phyloP scores from a whole-genome alignment of 352 stramenopile species.

The Phytophthora pini region DNA sequence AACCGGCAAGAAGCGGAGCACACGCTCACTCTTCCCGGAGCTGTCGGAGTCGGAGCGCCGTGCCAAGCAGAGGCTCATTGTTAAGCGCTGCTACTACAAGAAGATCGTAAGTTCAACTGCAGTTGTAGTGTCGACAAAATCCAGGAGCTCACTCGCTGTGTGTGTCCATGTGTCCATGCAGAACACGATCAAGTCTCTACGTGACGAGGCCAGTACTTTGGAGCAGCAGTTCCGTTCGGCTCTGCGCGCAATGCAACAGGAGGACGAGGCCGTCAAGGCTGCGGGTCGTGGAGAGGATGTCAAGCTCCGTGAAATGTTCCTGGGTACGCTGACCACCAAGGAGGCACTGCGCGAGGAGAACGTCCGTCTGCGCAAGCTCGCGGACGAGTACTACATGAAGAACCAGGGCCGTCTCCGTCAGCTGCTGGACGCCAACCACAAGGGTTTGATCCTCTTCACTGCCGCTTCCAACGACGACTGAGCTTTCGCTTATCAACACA shows the following conservation, averaged over 20 bases:
- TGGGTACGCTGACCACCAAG: conserved; percentile 54
- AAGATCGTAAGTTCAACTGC: conserved; percentile 67
- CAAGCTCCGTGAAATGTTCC: conserved; percentile 48
- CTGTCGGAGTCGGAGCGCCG: conserved; percentile 61
- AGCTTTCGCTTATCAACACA: conserved; percentile 19
- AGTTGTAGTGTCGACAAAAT: conserved; percentile 30
- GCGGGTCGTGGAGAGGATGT: conserved; percentile 15
- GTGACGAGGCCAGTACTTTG: conserved; percentile 50
- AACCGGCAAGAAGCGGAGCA: conserved; percentile 57
- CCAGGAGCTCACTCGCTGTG: conserved; percentile 28
- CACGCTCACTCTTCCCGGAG: conserved; percentile 48
- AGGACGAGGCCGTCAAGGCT: conserved; percentile 31
- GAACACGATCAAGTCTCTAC: conserved; percentile 76
- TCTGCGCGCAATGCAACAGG: conserved; percentile 41
- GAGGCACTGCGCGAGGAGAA: conserved; percentile 72
- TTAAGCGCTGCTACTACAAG: conserved; percentile 82
- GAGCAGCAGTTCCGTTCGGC: conserved; percentile 49
- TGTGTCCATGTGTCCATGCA: conserved; percentile 27
- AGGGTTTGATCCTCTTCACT: conserved; percentile 43
- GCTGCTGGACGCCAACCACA: conserved; percentile 68
- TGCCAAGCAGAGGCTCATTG: conserved; percentile 74
- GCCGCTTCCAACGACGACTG: conserved; percentile 31
- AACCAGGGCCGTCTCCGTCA: conserved; percentile 70
- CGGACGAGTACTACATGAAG: conserved; percentile 84
- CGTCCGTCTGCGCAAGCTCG: conserved; percentile 61